Conservation (phyloP, 2,329 filamentous ascomycete genomes). For the Neonectria coccinea region DNA sequence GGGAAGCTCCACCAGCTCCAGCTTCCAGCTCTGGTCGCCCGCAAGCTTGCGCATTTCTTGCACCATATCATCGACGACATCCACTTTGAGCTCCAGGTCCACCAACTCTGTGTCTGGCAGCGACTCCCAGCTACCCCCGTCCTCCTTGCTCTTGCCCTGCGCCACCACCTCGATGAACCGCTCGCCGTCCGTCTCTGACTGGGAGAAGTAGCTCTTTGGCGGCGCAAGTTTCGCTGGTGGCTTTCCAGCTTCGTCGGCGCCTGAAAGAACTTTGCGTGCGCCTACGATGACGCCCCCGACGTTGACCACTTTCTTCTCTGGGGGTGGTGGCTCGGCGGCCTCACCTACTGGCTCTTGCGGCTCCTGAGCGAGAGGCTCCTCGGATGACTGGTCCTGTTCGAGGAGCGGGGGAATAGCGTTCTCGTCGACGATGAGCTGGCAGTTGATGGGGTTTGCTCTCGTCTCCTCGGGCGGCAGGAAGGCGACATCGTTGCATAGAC, state of each 20-base stretch:
- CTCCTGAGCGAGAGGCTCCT: slow-evolving; percentile 47
- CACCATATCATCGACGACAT: slow-evolving; percentile 76
- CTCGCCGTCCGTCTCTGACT: slow-evolving; percentile 38
- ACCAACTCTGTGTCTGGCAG: slow-evolving; percentile 76
- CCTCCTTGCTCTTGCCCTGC: slow-evolving; percentile 59
- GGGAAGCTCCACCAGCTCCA: slow-evolving; percentile 81
- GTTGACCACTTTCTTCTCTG: slow-evolving; percentile 55
- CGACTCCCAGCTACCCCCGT: slow-evolving; percentile 71
- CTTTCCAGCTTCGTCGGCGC: slow-evolving; percentile 60
- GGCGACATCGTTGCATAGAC: slow-evolving; percentile 87
- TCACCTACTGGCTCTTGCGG: slow-evolving; percentile 29
- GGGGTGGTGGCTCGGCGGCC: slow-evolving; percentile 31
- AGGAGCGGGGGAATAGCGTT: slow-evolving; percentile 54
- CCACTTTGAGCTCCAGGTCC: slow-evolving; percentile 73
- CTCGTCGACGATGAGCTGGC: slow-evolving; percentile 74
- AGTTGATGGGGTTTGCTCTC: slow-evolving; percentile 80
- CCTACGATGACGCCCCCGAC: slow-evolving; percentile 68
- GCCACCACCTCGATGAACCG: slow-evolving; percentile 59
- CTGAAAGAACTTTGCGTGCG: slow-evolving; percentile 61
- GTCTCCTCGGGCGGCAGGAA: slow-evolving; percentile 86
- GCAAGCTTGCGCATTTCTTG: slow-evolving; percentile 76
- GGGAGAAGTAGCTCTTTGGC: slow-evolving; percentile 56
- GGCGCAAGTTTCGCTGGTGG: slow-evolving; percentile 59
- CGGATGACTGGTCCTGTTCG: slow-evolving; percentile 46
- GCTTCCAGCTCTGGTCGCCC: slow-evolving; percentile 79